Evolutionary conservation across 192 early-diverging fungal genomes (phyloP).

Genomic region (Coemansia sp.): DNA sequence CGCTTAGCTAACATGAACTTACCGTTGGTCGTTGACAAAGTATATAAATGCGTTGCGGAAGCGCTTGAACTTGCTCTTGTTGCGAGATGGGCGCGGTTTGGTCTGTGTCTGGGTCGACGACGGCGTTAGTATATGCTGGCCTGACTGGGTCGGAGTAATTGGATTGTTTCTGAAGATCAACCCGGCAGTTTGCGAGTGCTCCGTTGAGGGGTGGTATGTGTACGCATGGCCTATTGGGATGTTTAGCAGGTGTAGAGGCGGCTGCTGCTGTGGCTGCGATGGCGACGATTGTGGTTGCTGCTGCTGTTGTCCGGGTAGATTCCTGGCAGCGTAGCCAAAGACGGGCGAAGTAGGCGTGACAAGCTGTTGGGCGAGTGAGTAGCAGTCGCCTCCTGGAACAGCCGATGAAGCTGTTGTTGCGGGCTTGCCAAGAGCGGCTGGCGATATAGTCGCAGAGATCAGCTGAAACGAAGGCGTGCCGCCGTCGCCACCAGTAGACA

Average conservation of each 20-base stretch:
- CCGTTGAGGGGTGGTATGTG: constrained; percentile 19
- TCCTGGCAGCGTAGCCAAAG: not conserved
- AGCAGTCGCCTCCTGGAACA: not conserved
- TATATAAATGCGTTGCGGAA: constrained; percentile 57
- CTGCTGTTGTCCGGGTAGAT: not conserved
- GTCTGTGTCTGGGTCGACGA: constrained; percentile 8
- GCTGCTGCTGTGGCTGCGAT: not conserved
- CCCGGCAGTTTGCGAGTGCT: constrained; percentile 3
- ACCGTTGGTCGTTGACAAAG: constrained; percentile 57
- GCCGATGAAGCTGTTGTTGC: not conserved
- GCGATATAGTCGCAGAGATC: not conserved
- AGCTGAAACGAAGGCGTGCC: not conserved
- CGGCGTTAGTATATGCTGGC: not conserved
- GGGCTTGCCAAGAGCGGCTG: not conserved
- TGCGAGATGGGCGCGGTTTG: constrained; percentile 39
- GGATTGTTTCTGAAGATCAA: constrained; percentile 16
- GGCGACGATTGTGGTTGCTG: not conserved
- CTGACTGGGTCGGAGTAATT: constrained; percentile 17
- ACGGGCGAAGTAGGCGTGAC: constrained; percentile 5
- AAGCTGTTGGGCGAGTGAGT: not conserved
- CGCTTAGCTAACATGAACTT: constrained; percentile 5
- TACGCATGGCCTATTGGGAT: constrained; percentile 21
- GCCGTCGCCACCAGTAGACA: not conserved
- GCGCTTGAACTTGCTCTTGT: constrained; percentile 56
- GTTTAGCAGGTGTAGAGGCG: not conserved